Conservation (phyloP, 805 yeast genomes). For the Pichia sporocuriosa region DNA sequence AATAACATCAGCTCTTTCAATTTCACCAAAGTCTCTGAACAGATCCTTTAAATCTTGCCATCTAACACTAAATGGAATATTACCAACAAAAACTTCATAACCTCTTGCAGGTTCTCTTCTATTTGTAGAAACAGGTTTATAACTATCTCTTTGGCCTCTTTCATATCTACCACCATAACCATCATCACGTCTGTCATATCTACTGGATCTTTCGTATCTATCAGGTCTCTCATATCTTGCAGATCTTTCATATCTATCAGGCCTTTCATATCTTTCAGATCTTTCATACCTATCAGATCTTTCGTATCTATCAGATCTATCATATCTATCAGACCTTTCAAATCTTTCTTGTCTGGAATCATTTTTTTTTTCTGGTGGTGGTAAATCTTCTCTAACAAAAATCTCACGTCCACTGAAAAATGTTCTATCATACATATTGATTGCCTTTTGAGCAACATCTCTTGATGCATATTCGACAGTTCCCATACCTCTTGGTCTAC, state of each 20-base stretch:
- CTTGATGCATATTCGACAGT: conserved; percentile 73
- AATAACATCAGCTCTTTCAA: conserved; percentile 77
- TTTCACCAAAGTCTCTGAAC: conserved; percentile 69
- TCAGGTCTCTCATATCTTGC: conserved; percentile 9
- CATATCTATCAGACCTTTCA: conserved; percentile 11
- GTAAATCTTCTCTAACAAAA: conserved; percentile 86
- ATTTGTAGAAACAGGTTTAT: no score
- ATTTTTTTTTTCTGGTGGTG: conserved; percentile 51
- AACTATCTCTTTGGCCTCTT: conserved; percentile 5
- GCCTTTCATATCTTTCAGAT: conserved; percentile 14
- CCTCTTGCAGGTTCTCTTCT: conserved; percentile 25
- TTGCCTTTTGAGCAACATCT: conserved; percentile 66
- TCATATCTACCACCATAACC: conserved; percentile 4
- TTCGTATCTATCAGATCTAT: conserved; percentile 16
- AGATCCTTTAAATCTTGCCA: conserved; percentile 86
- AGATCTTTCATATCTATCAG: conserved; percentile 16
- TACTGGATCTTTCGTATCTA: conserved; percentile 4
- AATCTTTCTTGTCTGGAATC: conserved; percentile 15
- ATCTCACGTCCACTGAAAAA: conserved; percentile 67
- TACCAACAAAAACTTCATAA: conserved; percentile 66
- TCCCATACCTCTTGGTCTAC: conserved; percentile 84
- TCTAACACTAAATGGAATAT: conserved; percentile 71
- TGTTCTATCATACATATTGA: conserved; percentile 58
- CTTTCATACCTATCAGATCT: background rate
- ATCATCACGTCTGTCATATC: background rate